Evolutionary conservation across 129 eudicot species (phyloP), one percentile per base, ranked within the genome.

Genomic region (Heracleum sosnowskyi): DNA sequence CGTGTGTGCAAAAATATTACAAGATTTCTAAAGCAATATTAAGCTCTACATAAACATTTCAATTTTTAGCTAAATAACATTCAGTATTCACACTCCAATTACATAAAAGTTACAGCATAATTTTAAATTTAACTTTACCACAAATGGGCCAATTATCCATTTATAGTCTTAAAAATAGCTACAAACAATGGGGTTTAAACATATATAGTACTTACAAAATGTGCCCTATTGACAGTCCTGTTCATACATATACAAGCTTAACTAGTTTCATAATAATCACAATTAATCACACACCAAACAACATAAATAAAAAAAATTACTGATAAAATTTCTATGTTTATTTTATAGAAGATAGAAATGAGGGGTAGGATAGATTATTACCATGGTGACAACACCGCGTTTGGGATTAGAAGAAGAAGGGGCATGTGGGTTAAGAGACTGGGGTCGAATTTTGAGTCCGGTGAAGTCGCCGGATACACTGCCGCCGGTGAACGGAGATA

Each of bases 381-480:
- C 98, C 98, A 87, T 89, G 24, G 98, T 90, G 39, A 93, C 91
- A 79, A 89, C 92, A 57, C 87, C 75, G 28, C 96, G 91, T 78
- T 90, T 90, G 69, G 79, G 84, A 39, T 77, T 88, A 41, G 89
- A 86, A 78, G 88, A 29, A 42, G 87, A n/a, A 11, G 22, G 49
- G 76, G 22, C 16, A 41, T 11, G 16, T 29, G 55, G 86, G 42
- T 80, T 81, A n/a, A 87, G 86, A 13, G 87, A 88, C 24, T 55
- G 81, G 53, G 96, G 89, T 81, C 96, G 91, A 82, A 88, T 83
- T 78, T 82, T 85, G 1, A 33, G 80, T 57, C 92, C 94, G 42
- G 90, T 71, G 26, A 93, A 89, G 28, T 85, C 86, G 68, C 81
- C 77, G 81, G 86, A 79, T 44, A 86, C 69, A 74, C 86, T 46